These are phyloP conservation scores for Pyrrhoderma lamaoense DNA, from an alignment of 1,284 basidiomycete genomes.

Conservation along the genomic window DNA sequence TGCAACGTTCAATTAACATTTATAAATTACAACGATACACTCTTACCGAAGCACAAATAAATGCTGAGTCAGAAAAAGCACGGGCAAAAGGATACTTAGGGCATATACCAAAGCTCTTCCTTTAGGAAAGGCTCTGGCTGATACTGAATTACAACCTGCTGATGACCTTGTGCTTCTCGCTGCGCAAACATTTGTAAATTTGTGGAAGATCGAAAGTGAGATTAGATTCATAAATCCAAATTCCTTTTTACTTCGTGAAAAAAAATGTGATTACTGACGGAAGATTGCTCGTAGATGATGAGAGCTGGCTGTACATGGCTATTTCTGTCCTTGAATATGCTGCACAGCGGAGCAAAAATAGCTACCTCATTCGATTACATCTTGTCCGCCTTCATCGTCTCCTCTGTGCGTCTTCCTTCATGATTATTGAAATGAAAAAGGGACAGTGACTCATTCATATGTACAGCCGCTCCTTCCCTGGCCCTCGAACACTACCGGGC, in stretches of 20 bases:
- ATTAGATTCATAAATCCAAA: neutral
- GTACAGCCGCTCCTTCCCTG: constrained; percentile 57
- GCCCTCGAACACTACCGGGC: constrained; percentile 70
- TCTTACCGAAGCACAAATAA: constrained; percentile 40
- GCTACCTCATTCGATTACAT: constrained; percentile 67
- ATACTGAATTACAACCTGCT: constrained; percentile 79
- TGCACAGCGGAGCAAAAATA: constrained; percentile 63
- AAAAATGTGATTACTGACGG: neutral
- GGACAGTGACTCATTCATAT: neutral
- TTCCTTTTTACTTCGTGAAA: neutral
- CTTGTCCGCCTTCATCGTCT: constrained; percentile 74
- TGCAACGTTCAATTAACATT: constrained; percentile 61
- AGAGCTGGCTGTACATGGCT: constrained; percentile 56
- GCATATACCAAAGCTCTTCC: constrained; percentile 60
- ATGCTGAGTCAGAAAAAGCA: constrained; percentile 45
- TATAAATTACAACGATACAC: constrained; percentile 64
- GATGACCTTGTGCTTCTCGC: constrained; percentile 79
- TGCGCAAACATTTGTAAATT: constrained; percentile 57
- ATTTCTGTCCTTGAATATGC: constrained; percentile 64
- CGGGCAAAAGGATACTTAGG: constrained; percentile 46
- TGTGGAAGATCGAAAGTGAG: constrained; percentile 42
- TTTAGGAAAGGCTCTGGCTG: constrained; percentile 57
- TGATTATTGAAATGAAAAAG: constrained; percentile 1
- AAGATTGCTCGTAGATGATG: constrained; percentile 39
- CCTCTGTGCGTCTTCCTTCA: constrained; percentile 43